Conservation (phyloP, 768 basidiomycete genomes). For the Peribolospora kevripleyi region DNA sequence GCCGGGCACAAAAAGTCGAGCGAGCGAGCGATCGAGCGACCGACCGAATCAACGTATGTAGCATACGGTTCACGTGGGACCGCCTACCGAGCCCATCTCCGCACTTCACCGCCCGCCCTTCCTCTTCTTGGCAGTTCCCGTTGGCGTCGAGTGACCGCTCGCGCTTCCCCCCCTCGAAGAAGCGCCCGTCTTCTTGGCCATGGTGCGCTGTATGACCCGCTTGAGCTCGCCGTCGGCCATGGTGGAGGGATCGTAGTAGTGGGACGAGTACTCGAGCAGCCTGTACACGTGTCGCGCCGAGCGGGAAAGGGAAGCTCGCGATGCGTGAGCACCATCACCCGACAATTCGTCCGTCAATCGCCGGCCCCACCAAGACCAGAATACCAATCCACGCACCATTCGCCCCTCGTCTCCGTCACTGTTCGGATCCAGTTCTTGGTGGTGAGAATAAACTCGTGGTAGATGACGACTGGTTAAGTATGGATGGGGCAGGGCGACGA, state of each 20-base stretch:
- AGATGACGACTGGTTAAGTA: conserved; percentile 20
- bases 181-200: conserved; percentile 25
- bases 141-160: not conserved
- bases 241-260: conserved; percentile 41
- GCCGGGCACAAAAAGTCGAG: no score
- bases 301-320: not conserved
- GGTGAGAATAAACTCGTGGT: conserved; percentile 86
- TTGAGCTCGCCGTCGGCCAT: conserved; percentile 54
- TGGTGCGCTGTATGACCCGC: conserved; percentile 32
- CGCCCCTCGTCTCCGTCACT: conserved; percentile 58
- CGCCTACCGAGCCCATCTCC: no score
- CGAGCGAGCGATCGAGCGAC: no score
- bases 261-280: conserved; percentile 37
- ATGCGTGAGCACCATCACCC: not conserved
- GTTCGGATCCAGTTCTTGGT: conserved; percentile 63
- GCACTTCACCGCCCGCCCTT: no score
- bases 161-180: not conserved
- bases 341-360: no score
- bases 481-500: not conserved
- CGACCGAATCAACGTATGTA: no score
- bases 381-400: conserved; percentile 36
- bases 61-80: no score
- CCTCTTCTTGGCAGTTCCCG: not conserved
- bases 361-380: no score
- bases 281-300: conserved; percentile 17